phyloP scores from a whole-genome alignment of 805 yeast species.

The Monosporozyma solicola region DNA sequence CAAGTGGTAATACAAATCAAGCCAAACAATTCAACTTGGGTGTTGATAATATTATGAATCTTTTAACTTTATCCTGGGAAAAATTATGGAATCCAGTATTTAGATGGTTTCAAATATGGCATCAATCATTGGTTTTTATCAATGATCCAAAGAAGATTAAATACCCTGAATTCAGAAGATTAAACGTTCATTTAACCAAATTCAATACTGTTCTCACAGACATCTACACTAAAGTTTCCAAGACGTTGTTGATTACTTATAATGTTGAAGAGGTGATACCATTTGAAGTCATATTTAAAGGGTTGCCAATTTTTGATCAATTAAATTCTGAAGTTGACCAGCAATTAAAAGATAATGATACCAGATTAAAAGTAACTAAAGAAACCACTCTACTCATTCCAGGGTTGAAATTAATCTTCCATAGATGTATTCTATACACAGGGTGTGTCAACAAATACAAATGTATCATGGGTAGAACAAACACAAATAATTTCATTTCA shows the following conservation, averaged over 20 bases:
- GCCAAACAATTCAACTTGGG: constrained; percentile 5
- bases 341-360: not conserved
- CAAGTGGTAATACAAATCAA: constrained; percentile 6
- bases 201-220: constrained; percentile 38
- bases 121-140: constrained; percentile 13
- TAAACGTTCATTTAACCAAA: constrained; percentile 44
- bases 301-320: constrained; percentile 2
- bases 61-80: constrained; percentile 49
- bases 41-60: not conserved
- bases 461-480: constrained; percentile 39
- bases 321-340: constrained; percentile 4
- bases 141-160: constrained; percentile 12
- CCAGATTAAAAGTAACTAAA: constrained; percentile 6
- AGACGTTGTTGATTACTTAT: constrained; percentile 6
- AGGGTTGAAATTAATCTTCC: constrained; percentile 7
- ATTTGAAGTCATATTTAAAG: not conserved
- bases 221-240: constrained; percentile 40
- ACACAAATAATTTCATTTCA: constrained; percentile 30
- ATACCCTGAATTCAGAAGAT: constrained; percentile 48
- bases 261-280: constrained; percentile 11
- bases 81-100: constrained; percentile 58
- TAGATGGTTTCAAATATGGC: constrained; percentile 42
- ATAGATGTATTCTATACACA: constrained; percentile 34
- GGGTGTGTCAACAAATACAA: constrained; percentile 55
- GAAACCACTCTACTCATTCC: constrained; percentile 3